A percentile compares a stretch with the other conserved stretches of the same genome.
Conservation (phyloP, 306 rosid species). For the Cicer judaicum region DNA sequence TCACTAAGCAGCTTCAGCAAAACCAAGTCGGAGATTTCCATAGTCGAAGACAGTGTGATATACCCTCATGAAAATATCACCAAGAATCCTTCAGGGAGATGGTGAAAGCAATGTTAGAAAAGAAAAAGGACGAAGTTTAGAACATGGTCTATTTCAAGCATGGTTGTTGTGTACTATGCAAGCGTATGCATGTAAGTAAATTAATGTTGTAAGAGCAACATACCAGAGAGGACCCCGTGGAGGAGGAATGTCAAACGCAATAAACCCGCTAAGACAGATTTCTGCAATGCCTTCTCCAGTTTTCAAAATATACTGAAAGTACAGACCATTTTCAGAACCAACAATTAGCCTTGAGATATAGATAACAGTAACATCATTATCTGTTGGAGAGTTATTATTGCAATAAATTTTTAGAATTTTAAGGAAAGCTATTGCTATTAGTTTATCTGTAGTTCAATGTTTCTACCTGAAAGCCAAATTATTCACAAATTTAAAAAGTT, state of each 20-base stretch:
- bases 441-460: background rate
- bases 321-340: slow-evolving; percentile 26
- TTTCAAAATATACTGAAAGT: slow-evolving; percentile 76
- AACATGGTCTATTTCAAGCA: slow-evolving; percentile 3
- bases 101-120: background rate
- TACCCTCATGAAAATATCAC: slow-evolving; percentile 80
- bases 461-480: slow-evolving; percentile 10
- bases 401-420: background rate
- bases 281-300: slow-evolving; percentile 68
- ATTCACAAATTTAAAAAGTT: background rate
- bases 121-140: background rate
- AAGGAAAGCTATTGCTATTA: background rate
- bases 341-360: background rate
- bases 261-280: slow-evolving; percentile 82
- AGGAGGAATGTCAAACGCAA: slow-evolving; percentile 75
- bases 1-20: slow-evolving; percentile 69
- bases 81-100: slow-evolving; percentile 59
- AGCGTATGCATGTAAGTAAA: slow-evolving; percentile 22
- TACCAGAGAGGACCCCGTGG: slow-evolving; percentile 89
- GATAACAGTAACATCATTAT: slow-evolving; percentile 19
- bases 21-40: slow-evolving; percentile 72
- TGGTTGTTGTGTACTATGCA: slow-evolving; percentile 12
- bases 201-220: slow-evolving; percentile 1
- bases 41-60: slow-evolving; percentile 87
- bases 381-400: background rate